Conservation (phyloP, 306 rosid species). For the Casuarina cunninghamiana region DNA sequence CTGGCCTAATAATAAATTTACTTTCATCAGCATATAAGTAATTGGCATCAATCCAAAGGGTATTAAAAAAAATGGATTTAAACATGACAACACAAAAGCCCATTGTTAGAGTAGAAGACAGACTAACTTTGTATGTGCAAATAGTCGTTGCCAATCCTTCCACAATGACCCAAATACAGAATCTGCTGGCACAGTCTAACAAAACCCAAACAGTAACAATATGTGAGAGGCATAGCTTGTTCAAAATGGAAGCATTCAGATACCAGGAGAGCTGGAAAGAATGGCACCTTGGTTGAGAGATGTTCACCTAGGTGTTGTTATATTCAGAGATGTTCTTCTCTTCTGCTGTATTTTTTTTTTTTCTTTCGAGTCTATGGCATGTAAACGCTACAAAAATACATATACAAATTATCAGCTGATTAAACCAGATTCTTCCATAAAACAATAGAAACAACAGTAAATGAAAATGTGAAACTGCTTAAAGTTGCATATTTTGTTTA, state of each 20-base stretch:
- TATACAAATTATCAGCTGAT: not conserved
- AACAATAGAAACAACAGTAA: not conserved
- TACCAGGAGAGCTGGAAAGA: not conserved
- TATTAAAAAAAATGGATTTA: not conserved
- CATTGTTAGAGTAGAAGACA: slow-evolving; percentile 13
- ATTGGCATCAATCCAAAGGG: not conserved
- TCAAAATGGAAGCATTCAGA: not conserved
- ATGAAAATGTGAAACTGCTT: not conserved
- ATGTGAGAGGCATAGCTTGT: not conserved
- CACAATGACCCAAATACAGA: slow-evolving; percentile 79
- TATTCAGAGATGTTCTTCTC: not conserved
- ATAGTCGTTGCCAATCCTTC: slow-evolving; percentile 77
- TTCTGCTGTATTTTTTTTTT: not conserved
- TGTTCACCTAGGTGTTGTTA: not conserved
- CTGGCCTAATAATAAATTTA: slow-evolving; percentile 50
- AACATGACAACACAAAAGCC: not conserved
- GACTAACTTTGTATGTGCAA: slow-evolving; percentile 68
- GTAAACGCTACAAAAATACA: not conserved
- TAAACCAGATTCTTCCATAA: not conserved
- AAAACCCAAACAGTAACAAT: slow-evolving; percentile 9
- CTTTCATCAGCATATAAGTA: not conserved
- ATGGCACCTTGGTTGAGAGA: too few species aligned
- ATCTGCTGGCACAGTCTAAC: slow-evolving; percentile 77
- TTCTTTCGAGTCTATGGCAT: not conserved
- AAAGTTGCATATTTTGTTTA: not conserved